phyloP scores from a whole-genome alignment of 805 yeast species.

The Deakozyma indianensis region DNA sequence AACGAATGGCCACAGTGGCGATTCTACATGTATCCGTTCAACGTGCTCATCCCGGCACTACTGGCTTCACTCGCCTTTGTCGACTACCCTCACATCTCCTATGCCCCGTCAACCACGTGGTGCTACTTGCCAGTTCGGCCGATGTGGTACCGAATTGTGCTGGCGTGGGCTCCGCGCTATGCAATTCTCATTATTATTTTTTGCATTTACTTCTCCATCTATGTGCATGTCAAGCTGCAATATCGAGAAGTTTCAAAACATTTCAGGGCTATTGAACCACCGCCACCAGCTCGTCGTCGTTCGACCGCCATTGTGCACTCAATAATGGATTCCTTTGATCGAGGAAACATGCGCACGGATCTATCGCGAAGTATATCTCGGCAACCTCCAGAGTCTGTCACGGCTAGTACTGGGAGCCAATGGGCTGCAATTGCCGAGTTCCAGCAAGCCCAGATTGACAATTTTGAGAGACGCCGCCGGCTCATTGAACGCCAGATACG shows the following conservation, averaged over 20 bases:
- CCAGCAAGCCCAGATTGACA: conserved; percentile 45
- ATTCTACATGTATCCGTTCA: conserved; percentile 39
- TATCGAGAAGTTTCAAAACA: conserved; percentile 15
- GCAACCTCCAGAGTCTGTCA: neutral
- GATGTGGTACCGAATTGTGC: conserved; percentile 53
- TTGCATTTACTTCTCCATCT: conserved; percentile 52
- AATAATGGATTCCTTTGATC: neutral
- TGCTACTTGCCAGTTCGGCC: conserved; percentile 66
- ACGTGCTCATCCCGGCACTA: conserved; percentile 47
- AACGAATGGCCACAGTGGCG: conserved; percentile 38
- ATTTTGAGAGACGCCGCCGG: conserved; percentile 47
- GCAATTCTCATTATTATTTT: conserved; percentile 48
- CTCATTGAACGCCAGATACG: conserved; percentile 66
- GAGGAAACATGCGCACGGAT: conserved; percentile 1
- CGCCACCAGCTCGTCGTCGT: neutral
- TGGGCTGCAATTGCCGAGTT: conserved; percentile 17
- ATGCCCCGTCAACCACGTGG: conserved; percentile 54
- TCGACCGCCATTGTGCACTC: neutral
- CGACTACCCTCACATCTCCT: conserved; percentile 31
- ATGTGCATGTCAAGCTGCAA: conserved; percentile 42
- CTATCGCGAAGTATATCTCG: neutral
- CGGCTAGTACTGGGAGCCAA: neutral
- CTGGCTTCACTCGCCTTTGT: conserved; percentile 65
- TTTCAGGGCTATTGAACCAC: conserved; percentile 16
- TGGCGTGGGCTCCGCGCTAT: conserved; percentile 77